phyloP scores from a whole-genome alignment of 768 basidiomycete species.

The Kwoniella mangroviensis region DNA sequence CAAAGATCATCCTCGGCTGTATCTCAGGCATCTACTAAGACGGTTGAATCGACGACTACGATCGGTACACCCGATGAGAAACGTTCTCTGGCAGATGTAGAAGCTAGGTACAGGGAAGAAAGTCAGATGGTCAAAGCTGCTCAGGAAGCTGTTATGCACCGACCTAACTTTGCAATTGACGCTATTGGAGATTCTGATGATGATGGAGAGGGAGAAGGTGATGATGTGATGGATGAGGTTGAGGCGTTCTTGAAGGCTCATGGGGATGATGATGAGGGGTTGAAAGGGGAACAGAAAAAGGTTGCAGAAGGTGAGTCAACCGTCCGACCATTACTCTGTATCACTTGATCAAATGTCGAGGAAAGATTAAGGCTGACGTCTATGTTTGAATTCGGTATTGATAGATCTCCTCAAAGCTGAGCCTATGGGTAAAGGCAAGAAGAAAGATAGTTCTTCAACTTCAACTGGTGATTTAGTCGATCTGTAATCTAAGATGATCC shows the following conservation, averaged over 20 bases:
- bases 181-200: conserved; percentile 85
- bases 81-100: conserved; percentile 59
- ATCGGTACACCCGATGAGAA: conserved; percentile 59
- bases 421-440: conserved; percentile 30
- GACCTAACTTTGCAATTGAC: conserved; percentile 96
- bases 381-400: background rate
- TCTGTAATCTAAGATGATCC: background rate
- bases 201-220: conserved; percentile 64
- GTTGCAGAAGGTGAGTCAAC: conserved; percentile 52
- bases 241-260: conserved; percentile 95
- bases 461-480: conserved; percentile 9
- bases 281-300: conserved; percentile 58
- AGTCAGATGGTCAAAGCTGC: conserved; percentile 72
- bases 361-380: no score
- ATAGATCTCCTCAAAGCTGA: conserved; percentile 47
- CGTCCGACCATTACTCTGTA: background rate
- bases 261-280: conserved; percentile 60
- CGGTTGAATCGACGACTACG: conserved; percentile 40
- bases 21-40: conserved; percentile 33
- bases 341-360: background rate
- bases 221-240: conserved; percentile 91
- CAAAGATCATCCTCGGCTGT: conserved; percentile 55
- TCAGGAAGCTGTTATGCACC: conserved; percentile 82
- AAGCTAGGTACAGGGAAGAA: conserved; percentile 53
- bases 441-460: background rate